Evolutionary conservation across 2,329 filamentous ascomycete species (phyloP), one percentile per base, ranked within the genome.

Genomic region (Ceratocystis cacaofunesta): DNA sequence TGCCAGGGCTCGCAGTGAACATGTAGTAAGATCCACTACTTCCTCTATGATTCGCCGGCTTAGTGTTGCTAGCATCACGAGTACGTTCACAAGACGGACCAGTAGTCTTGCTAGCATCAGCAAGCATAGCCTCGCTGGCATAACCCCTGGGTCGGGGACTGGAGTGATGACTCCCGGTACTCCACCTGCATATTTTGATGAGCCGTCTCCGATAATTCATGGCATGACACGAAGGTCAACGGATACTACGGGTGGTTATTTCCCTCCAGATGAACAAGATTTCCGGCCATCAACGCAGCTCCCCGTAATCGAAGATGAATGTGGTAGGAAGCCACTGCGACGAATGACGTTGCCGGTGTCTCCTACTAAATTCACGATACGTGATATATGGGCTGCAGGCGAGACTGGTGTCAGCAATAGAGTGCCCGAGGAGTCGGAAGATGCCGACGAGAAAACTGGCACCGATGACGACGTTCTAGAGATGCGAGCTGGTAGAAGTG

Each of bases 41-140:
- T 90, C 89, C 44, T 89, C 89, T 0, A 84, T 96, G 72, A 95
- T 96, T 77, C 83, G 91, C 63, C 95, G 92, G 73, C 81, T 96
- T 68, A 95, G 89, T 74, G 86, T 90, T 71, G 86, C 87, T 61
- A 91, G 86, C 73, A 87, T 94, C 69, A 82, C 88, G 15, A 87
- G 83, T 69, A 87, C 87, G 61, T 92, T 95, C 72, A 82, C 84
- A 46, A 88, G 86, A 70, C 84, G 87, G 66, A 88, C 88, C 0
- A 79, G 78, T 48, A 89, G 86, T 69, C 70, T 79, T 58, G 75
- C 76, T 17, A 76, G 73, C 64, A 69, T 76, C 43, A 68, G 69
- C 64, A 73, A 70, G 60, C 43, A 61, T 58, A 41, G 65, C 17
- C 43, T n/a, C n/a, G 52, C 63, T 28, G 61, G 58, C 19, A 64